phyloP scores from a whole-genome alignment of 257 asterid genomes.

The Scutellaria minor region DNA sequence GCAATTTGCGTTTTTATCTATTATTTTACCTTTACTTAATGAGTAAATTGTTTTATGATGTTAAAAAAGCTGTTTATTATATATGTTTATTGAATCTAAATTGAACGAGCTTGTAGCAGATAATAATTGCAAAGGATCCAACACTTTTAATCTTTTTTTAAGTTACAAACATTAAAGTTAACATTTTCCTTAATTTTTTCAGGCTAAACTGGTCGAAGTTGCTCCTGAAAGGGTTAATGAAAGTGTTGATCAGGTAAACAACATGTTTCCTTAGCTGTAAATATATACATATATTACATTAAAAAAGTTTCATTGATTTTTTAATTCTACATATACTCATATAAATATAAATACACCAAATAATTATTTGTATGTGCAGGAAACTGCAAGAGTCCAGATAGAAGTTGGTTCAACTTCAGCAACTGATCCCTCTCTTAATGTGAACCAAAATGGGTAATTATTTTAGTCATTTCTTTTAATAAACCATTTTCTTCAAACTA shows the following conservation, averaged over 20 bases:
- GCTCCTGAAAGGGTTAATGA: constrained; percentile 26
- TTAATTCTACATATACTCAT: no score
- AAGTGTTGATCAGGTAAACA: constrained; percentile 17
- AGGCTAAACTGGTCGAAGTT: constrained; percentile 55
- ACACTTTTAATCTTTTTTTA: not conserved
- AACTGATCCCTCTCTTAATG: constrained; percentile 20
- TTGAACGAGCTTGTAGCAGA: not conserved
- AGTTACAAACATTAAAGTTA: not conserved
- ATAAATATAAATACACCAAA: not conserved
- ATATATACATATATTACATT: no score
- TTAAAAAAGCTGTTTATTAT: not conserved
- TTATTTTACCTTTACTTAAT: no score
- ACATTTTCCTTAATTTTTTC: not conserved
- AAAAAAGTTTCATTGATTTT: no score
- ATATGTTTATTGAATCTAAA: not conserved
- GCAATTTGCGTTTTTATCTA: no score
- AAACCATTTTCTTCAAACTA: no score
- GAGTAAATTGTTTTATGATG: no score
- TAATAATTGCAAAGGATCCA: not conserved
- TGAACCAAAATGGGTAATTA: constrained; percentile 36
- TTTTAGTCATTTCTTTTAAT: not conserved
- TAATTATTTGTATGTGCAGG: constrained; percentile 28
- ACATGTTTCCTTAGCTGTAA: no score
- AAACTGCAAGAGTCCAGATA: constrained; percentile 11
- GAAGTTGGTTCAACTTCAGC: constrained; percentile 38